Evolutionary conservation across 495 filamentous ascomycete genomes (phyloP).

Genomic region (Lepraria neglecta): DNA sequence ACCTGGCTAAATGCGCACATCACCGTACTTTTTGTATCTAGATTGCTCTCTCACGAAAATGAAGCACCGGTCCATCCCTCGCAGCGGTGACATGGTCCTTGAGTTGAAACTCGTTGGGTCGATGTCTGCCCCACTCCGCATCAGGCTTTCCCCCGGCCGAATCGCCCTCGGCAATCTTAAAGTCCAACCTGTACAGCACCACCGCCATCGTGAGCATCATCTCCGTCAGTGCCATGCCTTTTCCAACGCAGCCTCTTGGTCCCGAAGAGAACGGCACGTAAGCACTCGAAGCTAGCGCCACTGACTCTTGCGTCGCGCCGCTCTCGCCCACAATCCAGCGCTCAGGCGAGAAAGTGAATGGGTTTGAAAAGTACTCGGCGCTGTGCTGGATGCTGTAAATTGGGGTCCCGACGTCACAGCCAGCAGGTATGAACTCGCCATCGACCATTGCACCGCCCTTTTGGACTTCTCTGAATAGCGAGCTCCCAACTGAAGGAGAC

Average conservation of each 20-base stretch:
- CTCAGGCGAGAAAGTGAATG: too few relatives aligned
- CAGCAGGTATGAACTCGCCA: constrained; percentile 37
- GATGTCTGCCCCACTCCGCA: constrained; percentile 8
- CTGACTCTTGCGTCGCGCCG: constrained; percentile 32
- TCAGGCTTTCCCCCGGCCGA: not conserved
- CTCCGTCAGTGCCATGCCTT: constrained; percentile 52
- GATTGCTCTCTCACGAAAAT: constrained; percentile 6
- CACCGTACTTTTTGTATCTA: not conserved
- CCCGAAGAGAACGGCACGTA: constrained; percentile 55
- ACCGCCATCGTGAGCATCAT: constrained; percentile 46
- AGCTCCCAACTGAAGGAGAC: too few relatives aligned
- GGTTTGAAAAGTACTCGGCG: too few relatives aligned
- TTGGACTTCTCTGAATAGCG: too few relatives aligned
- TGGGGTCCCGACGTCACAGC: too few relatives aligned
- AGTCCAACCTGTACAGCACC: constrained; percentile 32
- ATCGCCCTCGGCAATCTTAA: not conserved
- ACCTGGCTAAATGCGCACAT: not conserved
- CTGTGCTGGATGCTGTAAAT: too few relatives aligned
- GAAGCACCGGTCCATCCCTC: constrained; percentile 39
- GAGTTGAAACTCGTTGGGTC: constrained; percentile 34
- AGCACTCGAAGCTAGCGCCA: constrained; percentile 40
- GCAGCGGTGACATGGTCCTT: constrained; percentile 46
- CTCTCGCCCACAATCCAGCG: constrained; percentile 7
- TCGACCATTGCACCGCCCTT: constrained; percentile 42
- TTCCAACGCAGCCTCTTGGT: constrained; percentile 52